phyloP scores from a whole-genome alignment of 2,329 filamentous ascomycete species.

The Neocucurbitaria cava region DNA sequence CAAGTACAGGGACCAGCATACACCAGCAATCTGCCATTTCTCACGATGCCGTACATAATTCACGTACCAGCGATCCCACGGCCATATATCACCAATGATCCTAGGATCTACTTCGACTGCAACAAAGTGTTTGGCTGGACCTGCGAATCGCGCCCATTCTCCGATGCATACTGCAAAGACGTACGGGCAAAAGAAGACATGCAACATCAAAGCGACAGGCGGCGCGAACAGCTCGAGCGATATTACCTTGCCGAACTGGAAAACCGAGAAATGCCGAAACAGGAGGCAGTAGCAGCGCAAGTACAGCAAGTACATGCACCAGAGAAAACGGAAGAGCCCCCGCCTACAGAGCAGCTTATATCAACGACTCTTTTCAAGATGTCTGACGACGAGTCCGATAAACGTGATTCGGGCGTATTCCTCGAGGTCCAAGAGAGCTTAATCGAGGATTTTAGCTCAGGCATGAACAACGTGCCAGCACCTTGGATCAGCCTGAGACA shows the following conservation, averaged over 20 bases:
- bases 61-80: conserved; percentile 17
- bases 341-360: neutral
- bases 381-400: neutral
- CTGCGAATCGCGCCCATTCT: conserved; percentile 24
- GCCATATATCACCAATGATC: conserved; percentile 28
- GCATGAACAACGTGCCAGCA: neutral
- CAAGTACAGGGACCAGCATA: neutral
- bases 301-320: neutral
- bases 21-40: neutral
- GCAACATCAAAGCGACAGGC: conserved; percentile 16
- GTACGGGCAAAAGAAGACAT: conserved; percentile 18
- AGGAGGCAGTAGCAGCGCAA: neutral
- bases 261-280: neutral
- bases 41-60: conserved; percentile 31
- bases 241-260: conserved; percentile 11
- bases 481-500: neutral
- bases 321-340: neutral
- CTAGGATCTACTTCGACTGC: conserved; percentile 28
- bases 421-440: neutral
- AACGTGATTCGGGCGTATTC: neutral
- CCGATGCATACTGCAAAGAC: conserved; percentile 20
- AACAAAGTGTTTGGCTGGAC: conserved; percentile 19
- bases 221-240: conserved; percentile 19
- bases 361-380: neutral
- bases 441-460: neutral